Evolutionary conservation across 257 asterid species (phyloP).

Genomic region (Mentha longifolia): DNA sequence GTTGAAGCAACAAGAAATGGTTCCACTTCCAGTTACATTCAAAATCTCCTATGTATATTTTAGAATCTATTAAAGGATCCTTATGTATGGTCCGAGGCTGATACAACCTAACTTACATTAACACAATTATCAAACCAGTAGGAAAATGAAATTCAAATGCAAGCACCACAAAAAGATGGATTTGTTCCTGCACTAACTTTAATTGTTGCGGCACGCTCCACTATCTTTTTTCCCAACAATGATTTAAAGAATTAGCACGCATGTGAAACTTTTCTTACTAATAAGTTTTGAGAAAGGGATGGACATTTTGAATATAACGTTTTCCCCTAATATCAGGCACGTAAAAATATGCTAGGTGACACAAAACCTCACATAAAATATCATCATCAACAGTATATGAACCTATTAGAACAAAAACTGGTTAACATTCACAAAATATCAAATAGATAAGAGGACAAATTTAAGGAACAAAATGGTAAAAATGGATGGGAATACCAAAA

Average conservation of each 20-base stretch:
- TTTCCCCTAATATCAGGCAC: constrained; percentile 2
- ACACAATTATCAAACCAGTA: too few relatives aligned
- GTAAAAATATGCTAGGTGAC: constrained; percentile 1
- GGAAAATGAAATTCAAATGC: too few relatives aligned
- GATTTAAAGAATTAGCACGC: constrained; percentile 14
- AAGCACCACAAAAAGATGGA: too few relatives aligned
- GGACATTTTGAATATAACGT: background rate
- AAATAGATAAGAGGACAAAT: constrained; percentile 6
- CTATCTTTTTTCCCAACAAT: constrained; percentile 82
- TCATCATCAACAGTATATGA: background rate
- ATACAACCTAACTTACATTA: constrained; percentile 3
- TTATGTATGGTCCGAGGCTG: background rate
- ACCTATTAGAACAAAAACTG: constrained; percentile 4
- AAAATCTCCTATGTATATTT: background rate
- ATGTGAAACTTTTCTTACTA: constrained; percentile 19
- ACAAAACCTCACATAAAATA: constrained; percentile 7
- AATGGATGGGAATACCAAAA: constrained; percentile 58
- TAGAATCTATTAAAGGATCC: background rate
- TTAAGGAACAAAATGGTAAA: constrained; percentile 1
- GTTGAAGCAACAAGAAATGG: too few relatives aligned
- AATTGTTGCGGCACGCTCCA: constrained; percentile 91
- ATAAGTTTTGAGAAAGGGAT: constrained; percentile 1
- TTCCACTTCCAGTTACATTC: background rate
- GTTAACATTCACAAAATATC: constrained; percentile 9
- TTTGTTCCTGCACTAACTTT: constrained; percentile 88